Conservation (phyloP, 2,329 filamentous ascomycete species). For the Diaporthe eres region DNA sequence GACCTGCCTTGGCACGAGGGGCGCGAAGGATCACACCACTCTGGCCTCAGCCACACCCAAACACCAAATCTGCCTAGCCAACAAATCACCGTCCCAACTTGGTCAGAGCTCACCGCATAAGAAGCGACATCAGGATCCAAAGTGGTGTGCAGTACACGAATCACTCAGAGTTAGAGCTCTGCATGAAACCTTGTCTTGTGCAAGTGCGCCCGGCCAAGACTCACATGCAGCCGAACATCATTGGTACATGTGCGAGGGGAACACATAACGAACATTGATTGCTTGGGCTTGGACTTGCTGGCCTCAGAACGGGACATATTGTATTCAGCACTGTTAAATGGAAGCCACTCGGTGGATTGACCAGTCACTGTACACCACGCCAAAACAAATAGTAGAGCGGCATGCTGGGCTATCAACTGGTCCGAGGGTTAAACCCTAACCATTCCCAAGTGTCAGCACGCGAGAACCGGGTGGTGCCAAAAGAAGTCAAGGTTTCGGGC, state of each 20-base stretch:
- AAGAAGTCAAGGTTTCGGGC: too few species aligned
- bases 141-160: slow-evolving; percentile 3
- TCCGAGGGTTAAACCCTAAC: too few species aligned
- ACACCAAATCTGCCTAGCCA: background rate
- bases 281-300: too few species aligned
- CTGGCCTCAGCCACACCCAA: slow-evolving; percentile 10
- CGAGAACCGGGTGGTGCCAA: too few species aligned
- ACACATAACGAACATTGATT: background rate
- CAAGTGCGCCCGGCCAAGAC: background rate
- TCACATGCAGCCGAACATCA: background rate
- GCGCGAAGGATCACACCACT: slow-evolving; percentile 22
- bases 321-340: too few species aligned
- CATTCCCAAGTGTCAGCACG: too few species aligned
- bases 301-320: too few species aligned
- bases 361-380: too few species aligned
- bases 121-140: background rate
- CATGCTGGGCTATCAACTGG: too few species aligned
- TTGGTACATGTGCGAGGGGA: background rate
- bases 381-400: too few species aligned
- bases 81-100: background rate
- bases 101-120: background rate
- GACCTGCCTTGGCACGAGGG: slow-evolving; percentile 9
- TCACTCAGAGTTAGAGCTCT: background rate
- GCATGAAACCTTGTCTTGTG: background rate
- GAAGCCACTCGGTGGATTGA: too few species aligned